These are phyloP conservation scores for Chalciporus piperatus DNA, from an alignment of 768 basidiomycete species.

Conservation along the genomic window DNA sequence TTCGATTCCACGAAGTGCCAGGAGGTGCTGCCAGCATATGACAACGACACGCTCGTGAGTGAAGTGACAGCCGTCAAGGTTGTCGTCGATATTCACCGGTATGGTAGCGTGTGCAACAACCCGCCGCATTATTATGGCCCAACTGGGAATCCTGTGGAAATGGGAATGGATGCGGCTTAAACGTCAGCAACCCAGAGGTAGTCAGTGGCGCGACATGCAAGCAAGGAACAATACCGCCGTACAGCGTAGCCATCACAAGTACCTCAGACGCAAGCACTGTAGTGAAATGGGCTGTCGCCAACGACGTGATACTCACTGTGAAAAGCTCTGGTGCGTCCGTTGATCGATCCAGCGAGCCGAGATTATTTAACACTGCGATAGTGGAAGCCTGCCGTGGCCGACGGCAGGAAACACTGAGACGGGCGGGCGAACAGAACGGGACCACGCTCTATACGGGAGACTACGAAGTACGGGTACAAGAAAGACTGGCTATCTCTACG, in stretches of 20 bases:
- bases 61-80: too few species aligned
- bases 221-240: conserved; percentile 17
- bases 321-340: conserved; percentile 18
- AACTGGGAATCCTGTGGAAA: conserved; percentile 22
- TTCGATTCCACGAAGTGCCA: too few species aligned
- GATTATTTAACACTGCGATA: too few species aligned
- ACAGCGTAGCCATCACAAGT: conserved; percentile 12
- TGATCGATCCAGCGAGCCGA: not conserved
- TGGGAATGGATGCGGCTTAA: conserved; percentile 12
- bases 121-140: conserved; percentile 18
- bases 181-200: conserved; percentile 16
- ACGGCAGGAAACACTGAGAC: too few species aligned
- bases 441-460: too few species aligned
- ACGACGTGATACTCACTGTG: conserved; percentile 15
- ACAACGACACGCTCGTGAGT: conserved; percentile 1
- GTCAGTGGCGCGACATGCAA: conserved; percentile 9
- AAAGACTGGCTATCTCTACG: too few species aligned
- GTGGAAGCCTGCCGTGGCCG: too few species aligned
- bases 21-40: not conserved
- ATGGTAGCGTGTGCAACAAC: not conserved
- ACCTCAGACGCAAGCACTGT: conserved; percentile 17
- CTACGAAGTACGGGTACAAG: too few species aligned
- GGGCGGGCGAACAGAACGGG: too few species aligned
- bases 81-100: not conserved
- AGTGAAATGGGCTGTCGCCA: conserved; percentile 14